Evolutionary conservation across 805 yeast genomes (phyloP).

Genomic region (Grigorovia yakushimaensis): DNA sequence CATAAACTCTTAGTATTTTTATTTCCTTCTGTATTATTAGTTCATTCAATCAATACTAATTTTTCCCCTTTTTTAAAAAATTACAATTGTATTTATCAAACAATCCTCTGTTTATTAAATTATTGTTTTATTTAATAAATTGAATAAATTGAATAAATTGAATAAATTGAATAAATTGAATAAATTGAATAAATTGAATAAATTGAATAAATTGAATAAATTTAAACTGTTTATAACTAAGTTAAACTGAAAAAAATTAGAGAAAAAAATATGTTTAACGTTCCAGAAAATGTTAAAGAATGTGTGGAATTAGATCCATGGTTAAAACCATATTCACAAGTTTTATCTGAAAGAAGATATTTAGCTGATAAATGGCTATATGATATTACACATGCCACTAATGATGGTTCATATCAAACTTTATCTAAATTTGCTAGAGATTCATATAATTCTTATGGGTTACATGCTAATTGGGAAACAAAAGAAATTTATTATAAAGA

Average conservation of each 20-base stretch:
- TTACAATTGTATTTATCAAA: too few relatives aligned
- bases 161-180: too few relatives aligned
- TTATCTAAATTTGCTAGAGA: conserved; percentile 56
- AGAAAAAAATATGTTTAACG: conserved; percentile 9
- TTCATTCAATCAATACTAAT: too few relatives aligned
- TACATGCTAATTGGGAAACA: conserved; percentile 47
- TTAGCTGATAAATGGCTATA: conserved; percentile 56
- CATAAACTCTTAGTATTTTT: too few relatives aligned
- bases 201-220: too few relatives aligned
- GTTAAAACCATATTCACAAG: conserved; percentile 69
- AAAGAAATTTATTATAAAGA: conserved; percentile 58
- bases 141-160: too few relatives aligned
- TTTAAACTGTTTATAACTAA: not conserved
- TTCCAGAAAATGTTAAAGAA: conserved; percentile 39
- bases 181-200: too few relatives aligned
- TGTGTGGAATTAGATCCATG: conserved; percentile 76
- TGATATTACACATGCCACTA: conserved; percentile 31
- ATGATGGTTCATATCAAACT: conserved; percentile 49
- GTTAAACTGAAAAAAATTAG: too few relatives aligned
- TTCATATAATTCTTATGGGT: conserved; percentile 67
- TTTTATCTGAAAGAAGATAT: conserved; percentile 56
- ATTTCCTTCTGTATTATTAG: too few relatives aligned
- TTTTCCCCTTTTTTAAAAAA: too few relatives aligned
- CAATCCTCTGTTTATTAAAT: too few relatives aligned
- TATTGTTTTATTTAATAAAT: too few relatives aligned